Evolutionary conservation across 169 alveolate species (phyloP), one percentile per base, ranked within the genome.

Genomic region (Eimeria mitis): DNA sequence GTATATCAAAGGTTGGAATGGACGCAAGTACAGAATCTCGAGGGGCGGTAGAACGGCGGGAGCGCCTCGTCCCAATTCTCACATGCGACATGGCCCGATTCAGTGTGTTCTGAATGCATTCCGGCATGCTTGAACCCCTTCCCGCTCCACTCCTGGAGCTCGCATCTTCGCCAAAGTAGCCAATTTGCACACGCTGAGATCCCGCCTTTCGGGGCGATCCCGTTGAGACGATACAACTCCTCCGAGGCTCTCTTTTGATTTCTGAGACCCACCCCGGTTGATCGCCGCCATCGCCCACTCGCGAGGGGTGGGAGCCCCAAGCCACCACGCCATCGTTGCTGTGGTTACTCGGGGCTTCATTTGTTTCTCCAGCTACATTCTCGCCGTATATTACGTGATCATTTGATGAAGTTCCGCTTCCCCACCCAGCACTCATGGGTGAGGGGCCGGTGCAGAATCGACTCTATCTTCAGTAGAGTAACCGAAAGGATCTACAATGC

Each of bases 301-400:
- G 71, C 52, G 91, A 84, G 70, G 91, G 91, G 25, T 84, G 91
- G 23, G 91, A 59, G 91, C 91, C 91, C 91, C 91, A 84, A 59
- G 91, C 31, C 40, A 25, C 91, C 76, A 52, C 5, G 31, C 42
- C 91, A n/a, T 52, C 42, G 47, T 34, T 84, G 56, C 76, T 59
- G 78, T 34, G 76, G 91, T 0, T 84, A 52, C 78, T 84, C 68
- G 9, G 70, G 70, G 68, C 89, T 16, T 79, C 89, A 52, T 47
- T 47, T 28, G 68, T 37, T 49, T 79, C 68, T 54, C 37, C 78
- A 31, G 49, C 91, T 54, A 84, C 91, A 84, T 49, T 61, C 6
- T 34, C 56, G 49, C 49, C 63, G 59, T 23, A 49, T 54, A 84
- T 23, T 56, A 61, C 63, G n/a, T 63, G 76, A n/a, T 84, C 91